These are phyloP conservation scores for Thielaviopsis punctulata DNA, from an alignment of 2,329 filamentous ascomycete species.

Conservation along the genomic window DNA sequence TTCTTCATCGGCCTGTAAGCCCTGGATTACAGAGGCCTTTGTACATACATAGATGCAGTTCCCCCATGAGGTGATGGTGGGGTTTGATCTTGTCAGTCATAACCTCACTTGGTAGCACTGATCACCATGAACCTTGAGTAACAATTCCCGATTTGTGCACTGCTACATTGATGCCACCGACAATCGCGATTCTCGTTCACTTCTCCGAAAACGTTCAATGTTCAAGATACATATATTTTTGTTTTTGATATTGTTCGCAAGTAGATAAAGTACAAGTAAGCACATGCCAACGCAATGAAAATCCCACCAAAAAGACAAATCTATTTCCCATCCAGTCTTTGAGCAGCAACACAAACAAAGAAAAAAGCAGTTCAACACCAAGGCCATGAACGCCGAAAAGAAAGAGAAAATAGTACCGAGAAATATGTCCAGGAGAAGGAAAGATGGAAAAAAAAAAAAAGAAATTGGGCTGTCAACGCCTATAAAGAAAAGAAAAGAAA, in stretches of 20 bases:
- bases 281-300: neutral
- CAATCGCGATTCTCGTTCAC: too few species aligned
- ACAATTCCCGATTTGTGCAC: too few species aligned
- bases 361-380: neutral
- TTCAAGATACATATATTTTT: neutral
- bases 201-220: too few species aligned
- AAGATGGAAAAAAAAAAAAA: conserved; percentile 7
- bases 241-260: neutral
- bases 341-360: neutral
- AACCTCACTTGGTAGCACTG: too few species aligned
- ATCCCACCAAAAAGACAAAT: conserved; percentile 1
- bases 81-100: too few species aligned
- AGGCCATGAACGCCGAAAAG: neutral
- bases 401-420: neutral
- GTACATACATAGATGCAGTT: too few species aligned
- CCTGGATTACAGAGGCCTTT: too few species aligned
- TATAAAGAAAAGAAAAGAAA: neutral
- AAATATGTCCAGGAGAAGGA: neutral
- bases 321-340: neutral
- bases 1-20: too few species aligned
- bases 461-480: neutral
- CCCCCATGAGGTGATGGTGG: too few species aligned
- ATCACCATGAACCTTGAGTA: too few species aligned
- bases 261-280: neutral
- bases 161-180: too few species aligned